Base-by-base conservation (phyloP, 2,329 filamentous ascomycete species). In the Sarocladium kiliense region DNA sequence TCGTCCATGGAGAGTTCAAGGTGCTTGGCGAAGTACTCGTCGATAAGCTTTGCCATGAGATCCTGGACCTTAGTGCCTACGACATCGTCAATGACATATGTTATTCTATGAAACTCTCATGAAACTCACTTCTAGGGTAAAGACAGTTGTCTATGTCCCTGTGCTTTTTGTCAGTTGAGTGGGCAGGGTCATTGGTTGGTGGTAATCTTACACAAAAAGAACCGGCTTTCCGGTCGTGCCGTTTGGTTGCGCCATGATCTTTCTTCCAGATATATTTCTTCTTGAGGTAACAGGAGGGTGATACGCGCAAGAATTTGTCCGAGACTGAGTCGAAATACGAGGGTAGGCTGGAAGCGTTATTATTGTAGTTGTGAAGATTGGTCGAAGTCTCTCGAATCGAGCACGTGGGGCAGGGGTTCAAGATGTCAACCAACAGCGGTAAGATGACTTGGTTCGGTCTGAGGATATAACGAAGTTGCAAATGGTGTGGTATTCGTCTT, bases 141-240 rank as follows among this genome's bases (percentile, higher is more conserved):
- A 97, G 82, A 73, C 95, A 99, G 68, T 99, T 99, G 78, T 99
- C 94, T 66, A 99, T 97, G 68, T 99, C 94, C 67, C 97, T 97
- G 71, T 83, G 12, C 6, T 21, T 5, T 21, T 26, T 27, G n/a
- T 2, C 1, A 16, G 27, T 30, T 12, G 42, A 5, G 30, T 6
- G 18, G 37, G 21, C 9, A 11, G 26, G 16, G 18, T 26, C 27
- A 3, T 5, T 6, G 16, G 14, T 18, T 5, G 30, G 16, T 14
- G 18, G 27, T 2, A 16, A 3, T 39, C 70, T 41, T 59, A 76
- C 74, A 76, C 76, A 66, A 76, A 76, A 32, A 76, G 61, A 10
- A 76, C 73, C 54, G 71, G 71, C 58, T 72, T 75, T 47, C 59
- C 58, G 54, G 65, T 37, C 12, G 47, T 34, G 16, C 47, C 26